These are phyloP conservation scores for Xylaria grammica DNA, from an alignment of 495 filamentous ascomycete species.

Conservation along the genomic window DNA sequence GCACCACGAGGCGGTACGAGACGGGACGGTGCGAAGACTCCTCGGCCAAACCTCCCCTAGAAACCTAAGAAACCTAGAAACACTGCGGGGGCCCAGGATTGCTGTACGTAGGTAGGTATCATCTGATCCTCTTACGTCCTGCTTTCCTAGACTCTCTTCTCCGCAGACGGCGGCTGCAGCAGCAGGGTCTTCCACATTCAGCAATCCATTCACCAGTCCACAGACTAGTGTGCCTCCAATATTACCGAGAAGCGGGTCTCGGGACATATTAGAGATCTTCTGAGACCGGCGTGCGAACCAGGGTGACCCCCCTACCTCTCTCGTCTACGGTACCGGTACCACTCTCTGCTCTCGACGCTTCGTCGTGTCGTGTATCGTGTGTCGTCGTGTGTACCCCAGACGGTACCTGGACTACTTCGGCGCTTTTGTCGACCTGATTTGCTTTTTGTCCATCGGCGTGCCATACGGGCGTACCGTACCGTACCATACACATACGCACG, in stretches of 20 bases:
- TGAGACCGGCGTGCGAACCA: neutral
- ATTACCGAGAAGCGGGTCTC: constrained; percentile 13
- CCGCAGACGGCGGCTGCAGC: constrained; percentile 23
- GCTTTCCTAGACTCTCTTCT: neutral
- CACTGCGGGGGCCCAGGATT: neutral
- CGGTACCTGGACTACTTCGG: constrained; percentile 8
- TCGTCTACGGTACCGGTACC: neutral
- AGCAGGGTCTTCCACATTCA: neutral
- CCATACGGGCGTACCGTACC: neutral
- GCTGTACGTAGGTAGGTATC: constrained; percentile 14
- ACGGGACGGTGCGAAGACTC: too few species aligned
- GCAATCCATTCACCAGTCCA: neutral
- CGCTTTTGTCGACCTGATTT: neutral
- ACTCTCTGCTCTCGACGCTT: too few species aligned
- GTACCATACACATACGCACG: neutral
- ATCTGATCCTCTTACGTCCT: constrained; percentile 8
- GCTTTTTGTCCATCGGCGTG: neutral
- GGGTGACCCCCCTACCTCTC: neutral
- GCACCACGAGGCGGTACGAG: too few species aligned
- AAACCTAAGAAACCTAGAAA: too few species aligned
- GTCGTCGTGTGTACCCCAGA: neutral
- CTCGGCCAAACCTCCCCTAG: too few species aligned
- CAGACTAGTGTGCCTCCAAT: neutral
- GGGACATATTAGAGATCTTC: constrained; percentile 12
- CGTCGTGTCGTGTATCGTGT: too few species aligned